Conservation (phyloP, 2,329 filamentous ascomycete genomes). For the Sclerotinia sclerotiorum region DNA sequence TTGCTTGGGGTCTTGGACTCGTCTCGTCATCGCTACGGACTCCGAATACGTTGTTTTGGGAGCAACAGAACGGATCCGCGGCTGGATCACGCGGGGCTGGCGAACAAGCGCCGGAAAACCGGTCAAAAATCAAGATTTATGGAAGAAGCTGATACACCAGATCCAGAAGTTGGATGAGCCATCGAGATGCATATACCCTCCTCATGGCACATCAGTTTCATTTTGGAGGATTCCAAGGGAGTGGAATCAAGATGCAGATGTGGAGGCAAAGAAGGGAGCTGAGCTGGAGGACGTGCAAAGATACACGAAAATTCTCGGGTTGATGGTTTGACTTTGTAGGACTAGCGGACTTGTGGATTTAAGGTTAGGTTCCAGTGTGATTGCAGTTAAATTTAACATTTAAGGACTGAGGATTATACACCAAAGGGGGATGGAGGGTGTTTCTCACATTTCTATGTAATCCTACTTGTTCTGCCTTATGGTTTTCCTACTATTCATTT, state of each 20-base stretch:
- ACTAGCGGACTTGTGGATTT: background rate
- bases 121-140: constrained; percentile 45
- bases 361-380: too few relatives aligned
- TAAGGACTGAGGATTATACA: background rate
- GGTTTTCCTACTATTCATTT: background rate
- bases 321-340: background rate
- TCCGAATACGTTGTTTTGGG: constrained; percentile 51
- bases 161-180: background rate
- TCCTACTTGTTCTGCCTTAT: background rate
- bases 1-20: constrained; percentile 43
- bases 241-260: background rate
- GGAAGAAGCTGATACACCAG: background rate
- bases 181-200: background rate
- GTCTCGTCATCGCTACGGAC: constrained; percentile 53
- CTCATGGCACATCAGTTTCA: background rate
- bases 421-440: background rate
- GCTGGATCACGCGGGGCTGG: constrained; percentile 50
- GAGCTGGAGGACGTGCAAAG: background rate
- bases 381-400: background rate
- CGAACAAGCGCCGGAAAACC: constrained; percentile 38
- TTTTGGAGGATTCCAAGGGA: background rate
- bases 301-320: background rate
- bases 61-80: constrained; percentile 45
- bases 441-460: background rate
- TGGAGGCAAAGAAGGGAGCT: background rate